Evolutionary conservation across 2,329 filamentous ascomycete genomes (phyloP).

Genomic region (Aureobasidium lini): DNA sequence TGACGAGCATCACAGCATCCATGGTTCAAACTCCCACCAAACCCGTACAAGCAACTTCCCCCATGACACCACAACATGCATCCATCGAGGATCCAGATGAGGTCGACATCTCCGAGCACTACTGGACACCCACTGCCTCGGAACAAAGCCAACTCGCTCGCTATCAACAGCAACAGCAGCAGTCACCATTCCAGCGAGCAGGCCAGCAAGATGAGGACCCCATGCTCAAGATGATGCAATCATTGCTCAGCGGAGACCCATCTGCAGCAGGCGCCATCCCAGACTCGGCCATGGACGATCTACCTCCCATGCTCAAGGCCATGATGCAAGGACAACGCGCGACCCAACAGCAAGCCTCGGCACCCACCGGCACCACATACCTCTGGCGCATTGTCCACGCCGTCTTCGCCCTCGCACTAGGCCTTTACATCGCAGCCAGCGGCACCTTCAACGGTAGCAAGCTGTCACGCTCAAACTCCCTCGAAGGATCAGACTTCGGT

Average conservation of each 20-base stretch:
- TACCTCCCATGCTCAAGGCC: conserved; percentile 37
- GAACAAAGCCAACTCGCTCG: conserved; percentile 1
- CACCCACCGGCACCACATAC: conserved; percentile 37
- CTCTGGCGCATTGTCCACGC: conserved; percentile 70
- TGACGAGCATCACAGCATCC: conserved; percentile 4
- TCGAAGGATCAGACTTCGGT: conserved; percentile 32
- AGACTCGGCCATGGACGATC: conserved; percentile 32
- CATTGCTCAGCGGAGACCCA: conserved; percentile 48
- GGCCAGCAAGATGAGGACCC: conserved; percentile 46
- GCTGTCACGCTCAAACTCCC: conserved; percentile 41
- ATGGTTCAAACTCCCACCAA: conserved; percentile 20
- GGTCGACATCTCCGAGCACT: conserved; percentile 65
- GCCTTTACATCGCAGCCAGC: conserved; percentile 60
- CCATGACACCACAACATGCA: conserved; percentile 22
- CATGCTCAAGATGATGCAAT: conserved; percentile 68
- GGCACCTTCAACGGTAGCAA: conserved; percentile 63
- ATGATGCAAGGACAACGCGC: conserved; percentile 37
- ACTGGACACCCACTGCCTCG: conserved; percentile 17
- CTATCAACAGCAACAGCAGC: neutral
- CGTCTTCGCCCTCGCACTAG: conserved; percentile 61
- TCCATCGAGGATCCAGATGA: conserved; percentile 56
- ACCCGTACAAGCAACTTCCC: neutral
- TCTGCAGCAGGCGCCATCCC: conserved; percentile 31
- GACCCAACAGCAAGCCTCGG: conserved; percentile 29
- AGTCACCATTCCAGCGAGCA: conserved; percentile 21